These are phyloP conservation scores for Coemansia umbellata DNA, from an alignment of 192 early-diverging fungal species.

Conservation along the genomic window DNA sequence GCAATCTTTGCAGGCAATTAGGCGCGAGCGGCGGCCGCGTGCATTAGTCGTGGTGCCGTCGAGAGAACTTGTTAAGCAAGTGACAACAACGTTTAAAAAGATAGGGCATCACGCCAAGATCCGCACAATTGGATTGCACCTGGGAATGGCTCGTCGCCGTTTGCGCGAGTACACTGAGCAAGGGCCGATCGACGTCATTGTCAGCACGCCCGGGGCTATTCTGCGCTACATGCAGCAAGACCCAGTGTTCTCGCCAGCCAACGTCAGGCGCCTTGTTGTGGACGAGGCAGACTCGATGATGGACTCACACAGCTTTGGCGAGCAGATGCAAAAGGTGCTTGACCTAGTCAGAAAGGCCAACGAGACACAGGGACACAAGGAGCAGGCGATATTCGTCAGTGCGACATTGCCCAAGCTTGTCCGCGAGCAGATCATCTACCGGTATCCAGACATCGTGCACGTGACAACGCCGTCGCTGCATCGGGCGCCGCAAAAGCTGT, in stretches of 20 bases:
- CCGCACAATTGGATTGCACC: constrained; percentile 61
- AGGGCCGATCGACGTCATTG: constrained; percentile 77
- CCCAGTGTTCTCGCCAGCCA: constrained; percentile 56
- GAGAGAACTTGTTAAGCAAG: constrained; percentile 81
- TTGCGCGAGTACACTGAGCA: constrained; percentile 50
- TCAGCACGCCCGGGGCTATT: constrained; percentile 74
- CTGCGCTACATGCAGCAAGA: constrained; percentile 56
- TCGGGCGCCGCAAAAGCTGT: constrained; percentile 64
- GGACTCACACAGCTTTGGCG: constrained; percentile 68
- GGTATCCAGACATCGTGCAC: constrained; percentile 58
- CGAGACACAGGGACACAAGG: constrained; percentile 32
- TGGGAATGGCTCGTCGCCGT: constrained; percentile 44
- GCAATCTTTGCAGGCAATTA: too few species aligned
- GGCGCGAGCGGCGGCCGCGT: constrained; percentile 71
- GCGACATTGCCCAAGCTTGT: constrained; percentile 72
- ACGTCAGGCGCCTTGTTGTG: constrained; percentile 68
- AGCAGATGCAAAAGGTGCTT: constrained; percentile 62
- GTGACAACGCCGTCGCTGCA: constrained; percentile 82
- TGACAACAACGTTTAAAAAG: constrained; percentile 66
- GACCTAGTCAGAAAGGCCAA: constrained; percentile 38
- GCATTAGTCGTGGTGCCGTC: constrained; percentile 86
- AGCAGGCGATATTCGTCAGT: constrained; percentile 62
- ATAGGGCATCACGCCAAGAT: constrained; percentile 67
- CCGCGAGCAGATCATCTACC: constrained; percentile 52
- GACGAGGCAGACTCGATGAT: constrained; percentile 96